A percentile compares a stretch with the other conserved stretches of the same genome.
Conservation (phyloP, 768 basidiomycete genomes). For the Trametes punicea region DNA sequence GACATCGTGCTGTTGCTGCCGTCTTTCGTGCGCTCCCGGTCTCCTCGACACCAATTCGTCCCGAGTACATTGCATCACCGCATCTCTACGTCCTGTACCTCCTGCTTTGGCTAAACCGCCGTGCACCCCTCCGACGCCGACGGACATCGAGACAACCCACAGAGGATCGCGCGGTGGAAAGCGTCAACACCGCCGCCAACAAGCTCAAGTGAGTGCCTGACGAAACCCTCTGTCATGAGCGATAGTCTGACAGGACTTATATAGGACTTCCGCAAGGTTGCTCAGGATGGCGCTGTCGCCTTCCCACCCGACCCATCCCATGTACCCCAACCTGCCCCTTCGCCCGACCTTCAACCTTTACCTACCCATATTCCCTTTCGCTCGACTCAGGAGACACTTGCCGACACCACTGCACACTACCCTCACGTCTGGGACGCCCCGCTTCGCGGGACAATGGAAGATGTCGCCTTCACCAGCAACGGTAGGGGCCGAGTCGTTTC, state of each 20-base stretch:
- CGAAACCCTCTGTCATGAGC: neutral
- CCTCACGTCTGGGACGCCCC: neutral
- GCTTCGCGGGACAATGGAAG: too few relatives aligned
- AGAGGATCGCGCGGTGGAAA: neutral
- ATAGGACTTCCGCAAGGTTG: neutral
- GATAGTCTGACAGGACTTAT: neutral
- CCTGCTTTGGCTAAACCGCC: neutral
- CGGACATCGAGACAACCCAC: neutral
- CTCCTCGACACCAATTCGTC: neutral
- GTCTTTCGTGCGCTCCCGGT: neutral
- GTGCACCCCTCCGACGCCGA: neutral
- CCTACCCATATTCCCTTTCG: too few relatives aligned
- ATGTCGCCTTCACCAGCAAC: neutral
- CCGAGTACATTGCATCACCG: neutral
- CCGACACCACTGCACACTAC: neutral
- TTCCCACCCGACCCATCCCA: too few relatives aligned
- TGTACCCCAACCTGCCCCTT: too few relatives aligned
- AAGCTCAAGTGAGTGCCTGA: neutral
- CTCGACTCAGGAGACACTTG: neutral
- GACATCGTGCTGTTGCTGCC: neutral
- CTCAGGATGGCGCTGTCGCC: neutral
- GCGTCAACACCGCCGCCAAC: neutral
- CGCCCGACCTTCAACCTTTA: too few relatives aligned
- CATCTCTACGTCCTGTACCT: neutral
- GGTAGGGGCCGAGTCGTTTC: neutral